phyloP scores from a whole-genome alignment of 768 basidiomycete species.

The Tephrocybe sp. region DNA sequence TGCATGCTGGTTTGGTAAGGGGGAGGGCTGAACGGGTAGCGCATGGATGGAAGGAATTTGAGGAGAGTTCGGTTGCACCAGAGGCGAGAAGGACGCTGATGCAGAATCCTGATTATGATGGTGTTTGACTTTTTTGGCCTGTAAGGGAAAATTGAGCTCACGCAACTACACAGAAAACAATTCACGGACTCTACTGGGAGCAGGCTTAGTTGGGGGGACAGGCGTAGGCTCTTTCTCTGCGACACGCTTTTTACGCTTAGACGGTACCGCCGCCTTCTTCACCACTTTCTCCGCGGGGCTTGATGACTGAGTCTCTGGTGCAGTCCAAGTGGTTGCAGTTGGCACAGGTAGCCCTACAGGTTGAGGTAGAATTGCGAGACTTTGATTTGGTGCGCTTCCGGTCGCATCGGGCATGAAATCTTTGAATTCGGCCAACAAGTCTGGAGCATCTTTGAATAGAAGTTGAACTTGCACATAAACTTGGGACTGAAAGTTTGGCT shows the following conservation, averaged over 20 bases:
- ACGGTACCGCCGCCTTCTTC: slow-evolving; percentile 45
- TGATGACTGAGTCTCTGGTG: slow-evolving; percentile 34
- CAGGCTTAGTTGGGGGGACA: slow-evolving; percentile 49
- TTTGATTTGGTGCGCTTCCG: slow-evolving; percentile 37
- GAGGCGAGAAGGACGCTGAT: slow-evolving; percentile 54
- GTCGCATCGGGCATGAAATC: slow-evolving; percentile 74
- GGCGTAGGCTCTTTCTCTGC: slow-evolving; percentile 71
- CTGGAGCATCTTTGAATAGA: slow-evolving; percentile 80
- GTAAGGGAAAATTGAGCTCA: slow-evolving; percentile 14
- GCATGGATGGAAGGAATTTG: slow-evolving; percentile 32
- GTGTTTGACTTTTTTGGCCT: slow-evolving; percentile 67
- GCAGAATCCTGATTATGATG: slow-evolving; percentile 59
- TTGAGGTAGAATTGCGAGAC: slow-evolving; percentile 52
- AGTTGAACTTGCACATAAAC: slow-evolving; percentile 80
- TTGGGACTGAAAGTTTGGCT: slow-evolving; percentile 48
- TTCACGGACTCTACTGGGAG: slow-evolving; percentile 45
- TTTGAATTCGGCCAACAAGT: slow-evolving; percentile 79
- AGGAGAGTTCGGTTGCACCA: slow-evolving; percentile 44
- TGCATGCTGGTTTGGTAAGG: slow-evolving; percentile 19
- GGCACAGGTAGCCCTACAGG: slow-evolving; percentile 24
- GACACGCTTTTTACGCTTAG: slow-evolving; percentile 61
- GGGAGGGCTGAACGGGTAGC: slow-evolving; percentile 17
- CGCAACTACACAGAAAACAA: slow-evolving; percentile 2
- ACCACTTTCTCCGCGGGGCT: slow-evolving; percentile 37
- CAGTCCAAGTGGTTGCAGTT: slow-evolving; percentile 39